Percentiles rank a stretch among this genome's conserved stretches.
These are phyloP conservation scores for Oenanthe javanica DNA, from an alignment of 140 eudicot genomes.

Conservation along the genomic window DNA sequence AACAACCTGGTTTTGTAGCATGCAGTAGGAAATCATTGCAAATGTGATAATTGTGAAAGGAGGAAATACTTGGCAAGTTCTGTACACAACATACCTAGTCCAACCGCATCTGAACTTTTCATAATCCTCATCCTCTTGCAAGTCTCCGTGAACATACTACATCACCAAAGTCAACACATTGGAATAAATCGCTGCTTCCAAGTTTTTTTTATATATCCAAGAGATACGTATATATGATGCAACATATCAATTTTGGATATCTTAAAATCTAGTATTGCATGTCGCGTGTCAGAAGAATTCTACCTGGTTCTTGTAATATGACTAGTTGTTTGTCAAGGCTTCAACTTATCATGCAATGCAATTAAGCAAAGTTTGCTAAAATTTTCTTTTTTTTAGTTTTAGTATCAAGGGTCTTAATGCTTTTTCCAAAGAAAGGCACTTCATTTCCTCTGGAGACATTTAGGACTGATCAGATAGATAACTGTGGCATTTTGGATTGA, in stretches of 20 bases:
- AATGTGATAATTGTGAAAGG: too few species aligned
- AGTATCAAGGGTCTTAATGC: too few species aligned
- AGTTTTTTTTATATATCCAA: not conserved
- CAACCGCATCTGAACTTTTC: constrained; percentile 63
- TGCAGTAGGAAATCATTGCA: too few species aligned
- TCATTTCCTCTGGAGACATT: not conserved
- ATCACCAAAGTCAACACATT: constrained; percentile 7
- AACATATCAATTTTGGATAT: not conserved
- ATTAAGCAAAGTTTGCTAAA: not conserved
- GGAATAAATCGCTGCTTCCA: not conserved
- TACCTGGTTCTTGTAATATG: not conserved
- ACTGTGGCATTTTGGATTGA: not conserved
- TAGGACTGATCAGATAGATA: not conserved
- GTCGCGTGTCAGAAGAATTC: too few species aligned
- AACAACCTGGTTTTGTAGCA: too few species aligned
- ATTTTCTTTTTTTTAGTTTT: too few species aligned
- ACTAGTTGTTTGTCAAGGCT: too few species aligned
- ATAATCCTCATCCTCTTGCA: constrained; percentile 68
- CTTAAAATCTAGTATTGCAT: not conserved
- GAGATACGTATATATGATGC: not conserved
- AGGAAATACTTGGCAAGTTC: not conserved
- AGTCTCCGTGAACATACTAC: constrained; percentile 52
- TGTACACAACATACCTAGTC: constrained; percentile 37
- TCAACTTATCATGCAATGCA: not conserved
- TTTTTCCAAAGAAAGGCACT: too few species aligned